These are phyloP conservation scores for Chytriomyces sp. DNA, from an alignment of 192 early-diverging fungal genomes.

Conservation along the genomic window DNA sequence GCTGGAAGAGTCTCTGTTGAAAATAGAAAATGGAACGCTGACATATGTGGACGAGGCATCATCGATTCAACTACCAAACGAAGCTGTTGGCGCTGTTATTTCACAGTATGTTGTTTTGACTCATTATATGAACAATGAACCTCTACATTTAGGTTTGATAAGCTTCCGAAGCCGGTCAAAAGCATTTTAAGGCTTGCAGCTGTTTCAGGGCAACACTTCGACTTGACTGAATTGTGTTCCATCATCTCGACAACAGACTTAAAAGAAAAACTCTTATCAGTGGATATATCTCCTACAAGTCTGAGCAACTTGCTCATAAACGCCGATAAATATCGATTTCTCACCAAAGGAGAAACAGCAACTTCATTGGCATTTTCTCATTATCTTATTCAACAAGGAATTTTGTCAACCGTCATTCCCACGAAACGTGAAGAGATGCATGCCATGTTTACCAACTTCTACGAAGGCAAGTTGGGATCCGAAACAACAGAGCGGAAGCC, in stretches of 20 bases:
- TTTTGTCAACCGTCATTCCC: slow-evolving; percentile 27
- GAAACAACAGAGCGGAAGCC: neutral
- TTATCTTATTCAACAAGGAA: slow-evolving; percentile 35
- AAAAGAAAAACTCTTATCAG: neutral
- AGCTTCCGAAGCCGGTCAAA: slow-evolving; percentile 8
- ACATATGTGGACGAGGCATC: neutral
- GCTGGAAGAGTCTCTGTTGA: slow-evolving; percentile 1
- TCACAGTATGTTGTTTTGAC: slow-evolving; percentile 15
- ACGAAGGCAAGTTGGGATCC: slow-evolving; percentile 13
- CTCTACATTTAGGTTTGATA: slow-evolving; percentile 4
- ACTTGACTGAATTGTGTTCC: slow-evolving; percentile 10
- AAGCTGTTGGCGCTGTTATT: slow-evolving; percentile 22
- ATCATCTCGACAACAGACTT: slow-evolving; percentile 6
- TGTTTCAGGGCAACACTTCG: slow-evolving; percentile 29
- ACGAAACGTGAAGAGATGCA: slow-evolving; percentile 26
- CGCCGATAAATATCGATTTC: slow-evolving; percentile 17
- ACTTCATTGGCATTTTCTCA: slow-evolving; percentile 19
- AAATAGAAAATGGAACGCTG: slow-evolving; percentile 1
- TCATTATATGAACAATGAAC: neutral
- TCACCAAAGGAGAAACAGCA: slow-evolving; percentile 4
- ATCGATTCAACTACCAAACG: neutral
- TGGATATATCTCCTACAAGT: neutral
- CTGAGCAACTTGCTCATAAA: neutral
- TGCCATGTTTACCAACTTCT: slow-evolving; percentile 17
- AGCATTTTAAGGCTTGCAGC: slow-evolving; percentile 20